Conservation (phyloP, 2,329 filamentous ascomycete species). For the Aspergillus sp. region DNA sequence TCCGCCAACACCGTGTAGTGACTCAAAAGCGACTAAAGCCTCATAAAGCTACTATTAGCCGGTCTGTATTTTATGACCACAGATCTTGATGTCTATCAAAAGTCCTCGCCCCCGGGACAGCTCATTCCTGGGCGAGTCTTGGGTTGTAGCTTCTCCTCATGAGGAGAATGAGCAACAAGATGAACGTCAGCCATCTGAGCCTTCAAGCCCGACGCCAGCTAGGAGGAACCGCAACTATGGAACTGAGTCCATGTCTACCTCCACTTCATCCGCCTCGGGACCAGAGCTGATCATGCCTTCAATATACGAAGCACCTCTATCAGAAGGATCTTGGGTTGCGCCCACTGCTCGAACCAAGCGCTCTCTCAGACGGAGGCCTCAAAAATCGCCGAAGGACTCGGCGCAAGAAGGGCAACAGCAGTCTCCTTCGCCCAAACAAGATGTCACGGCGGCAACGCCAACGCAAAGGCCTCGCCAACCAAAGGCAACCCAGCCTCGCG, state of each 20-base stretch:
- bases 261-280: constrained; percentile 34
- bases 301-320: constrained; percentile 37
- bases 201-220: constrained; percentile 16
- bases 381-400: constrained; percentile 8
- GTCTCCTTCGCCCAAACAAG: background rate
- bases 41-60: background rate
- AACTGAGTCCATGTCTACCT: constrained; percentile 26
- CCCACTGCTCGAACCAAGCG: constrained; percentile 25
- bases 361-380: constrained; percentile 28
- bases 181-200: constrained; percentile 1
- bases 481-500: background rate
- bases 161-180: constrained; percentile 17
- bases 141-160: constrained; percentile 36
- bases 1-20: background rate
- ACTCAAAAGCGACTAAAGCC: background rate
- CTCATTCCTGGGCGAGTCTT: constrained; percentile 38
- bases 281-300: constrained; percentile 46
- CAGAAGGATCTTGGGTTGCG: constrained; percentile 38
- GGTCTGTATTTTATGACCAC: background rate
- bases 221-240: constrained; percentile 16
- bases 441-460: background rate
- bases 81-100: constrained; percentile 13
- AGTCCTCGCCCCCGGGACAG: constrained; percentile 4
- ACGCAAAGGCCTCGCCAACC: background rate
- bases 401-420: constrained; percentile 3